Evolutionary conservation across 2,329 filamentous ascomycete genomes (phyloP).

Genomic region (Pseudocercospora crystallina): DNA sequence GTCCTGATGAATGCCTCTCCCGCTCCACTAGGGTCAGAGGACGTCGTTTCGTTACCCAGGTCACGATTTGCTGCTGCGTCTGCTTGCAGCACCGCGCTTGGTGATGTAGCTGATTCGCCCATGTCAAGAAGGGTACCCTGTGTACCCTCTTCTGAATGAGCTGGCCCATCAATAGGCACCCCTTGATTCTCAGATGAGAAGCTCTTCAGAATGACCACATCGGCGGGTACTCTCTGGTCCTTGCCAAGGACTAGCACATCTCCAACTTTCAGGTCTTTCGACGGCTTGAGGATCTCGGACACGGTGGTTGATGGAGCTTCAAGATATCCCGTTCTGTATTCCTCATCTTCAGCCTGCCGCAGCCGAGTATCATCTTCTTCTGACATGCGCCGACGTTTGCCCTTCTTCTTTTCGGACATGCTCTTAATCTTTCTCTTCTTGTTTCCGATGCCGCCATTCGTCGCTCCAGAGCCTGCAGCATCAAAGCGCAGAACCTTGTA

Average conservation of each 20-base stretch:
- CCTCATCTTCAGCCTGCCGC: conserved; percentile 70
- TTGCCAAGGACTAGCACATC: conserved; percentile 93
- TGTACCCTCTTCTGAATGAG: conserved; percentile 36
- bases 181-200: conserved; percentile 56
- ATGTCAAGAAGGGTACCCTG: conserved; percentile 27
- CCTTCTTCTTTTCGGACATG: conserved; percentile 34
- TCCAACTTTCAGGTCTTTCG: conserved; percentile 85
- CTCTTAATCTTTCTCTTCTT: conserved; percentile 34
- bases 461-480: conserved; percentile 45
- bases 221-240: conserved; percentile 88
- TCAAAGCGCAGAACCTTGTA: conserved; percentile 77
- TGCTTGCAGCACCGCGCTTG: conserved; percentile 28
- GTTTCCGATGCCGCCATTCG: conserved; percentile 21
- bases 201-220: conserved; percentile 90
- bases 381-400: conserved; percentile 32
- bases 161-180: neutral
- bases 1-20: conserved; percentile 97
- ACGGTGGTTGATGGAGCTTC: conserved; percentile 38
- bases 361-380: conserved; percentile 44
- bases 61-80: conserved; percentile 19
- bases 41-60: conserved; percentile 35
- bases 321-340: conserved; percentile 51
- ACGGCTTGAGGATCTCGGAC: conserved; percentile 73
- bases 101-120: conserved; percentile 18
- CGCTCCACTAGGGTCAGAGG: conserved; percentile 44